Evolutionary conservation across 306 rosid genomes (phyloP), one percentile per base, ranked within the genome.

Genomic region (Dryas alaskensis): DNA sequence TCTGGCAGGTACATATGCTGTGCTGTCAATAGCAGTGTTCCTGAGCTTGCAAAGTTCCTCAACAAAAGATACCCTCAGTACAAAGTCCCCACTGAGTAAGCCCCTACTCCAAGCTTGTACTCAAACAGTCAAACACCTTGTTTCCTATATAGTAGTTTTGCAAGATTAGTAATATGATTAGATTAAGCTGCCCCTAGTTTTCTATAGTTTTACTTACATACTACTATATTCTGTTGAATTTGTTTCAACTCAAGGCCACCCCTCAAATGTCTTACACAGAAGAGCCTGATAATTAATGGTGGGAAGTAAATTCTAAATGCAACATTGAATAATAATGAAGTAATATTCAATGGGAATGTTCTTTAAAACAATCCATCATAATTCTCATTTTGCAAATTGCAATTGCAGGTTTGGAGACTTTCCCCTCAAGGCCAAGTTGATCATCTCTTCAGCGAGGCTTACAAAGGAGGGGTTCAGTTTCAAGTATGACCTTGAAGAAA

Each of bases 21-120:
- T 69, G 93, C 82, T 69, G 78, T 72, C 60, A 87, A 83, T 67
- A 83, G 87, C 8, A 74, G 89, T 82, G 89, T 92, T 69, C 88
- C 88, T 9, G 97, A 88, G 82, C 92, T 92, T 53, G 96, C 93
- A 4, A 75, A 81, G 71, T 89, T 89, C 84, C 96, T 92, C 39
- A 65, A 37, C 86, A 74, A 85, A 45, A 75, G 88, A 79, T 92
- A 88, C 54, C 86, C 93, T 31, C 86, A 85, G 42, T 86, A 83
- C 79, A 73, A 82, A 58, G 74, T 89, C 83, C 85, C 85, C 69
- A 85, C 96, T 2, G 90, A 86, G 97, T 92, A 86, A 84, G 97
- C 73, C 8, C 48, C 43, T 51, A 12, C 40, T 31, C 19, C 65
- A 0, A 60, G 65, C 37, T 31, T 31, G 37, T 60, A 60, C 31